These are phyloP conservation scores for Eucalyptus curtisii DNA, from an alignment of 345 rosid species.

Conservation along the genomic window DNA sequence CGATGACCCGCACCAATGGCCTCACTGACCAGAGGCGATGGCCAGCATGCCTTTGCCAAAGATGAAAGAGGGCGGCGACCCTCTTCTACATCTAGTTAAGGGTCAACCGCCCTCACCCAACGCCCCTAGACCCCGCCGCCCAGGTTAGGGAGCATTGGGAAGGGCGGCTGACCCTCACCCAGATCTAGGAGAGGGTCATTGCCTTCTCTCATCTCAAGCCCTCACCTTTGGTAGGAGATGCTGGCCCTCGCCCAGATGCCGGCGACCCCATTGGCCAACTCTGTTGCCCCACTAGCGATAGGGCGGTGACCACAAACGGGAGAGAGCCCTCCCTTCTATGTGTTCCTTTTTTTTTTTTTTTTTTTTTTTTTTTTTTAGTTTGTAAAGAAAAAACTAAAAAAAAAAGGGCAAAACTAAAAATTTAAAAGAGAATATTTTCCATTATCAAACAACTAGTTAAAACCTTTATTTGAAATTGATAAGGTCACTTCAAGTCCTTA, in stretches of 20 bases:
- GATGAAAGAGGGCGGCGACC: too few relatives aligned
- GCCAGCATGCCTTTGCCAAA: too few relatives aligned
- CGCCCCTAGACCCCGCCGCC: fast-evolving
- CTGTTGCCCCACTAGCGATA: fast-evolving
- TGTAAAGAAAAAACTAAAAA: fast-evolving
- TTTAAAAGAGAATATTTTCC: fast-evolving
- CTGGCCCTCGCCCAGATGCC: fast-evolving
- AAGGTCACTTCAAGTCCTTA: too few relatives aligned
- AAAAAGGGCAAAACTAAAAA: too few relatives aligned
- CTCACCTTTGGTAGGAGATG: fast-evolving
- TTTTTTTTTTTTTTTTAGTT: too few relatives aligned
- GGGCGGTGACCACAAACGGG: fast-evolving
- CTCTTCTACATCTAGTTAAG: too few relatives aligned
- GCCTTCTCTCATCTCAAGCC: too few relatives aligned
- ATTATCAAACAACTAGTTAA: too few relatives aligned
- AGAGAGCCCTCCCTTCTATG: fast-evolving
- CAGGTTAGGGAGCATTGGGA: too few relatives aligned
- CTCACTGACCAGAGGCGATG: fast-evolving
- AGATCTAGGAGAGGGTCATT: fast-evolving
- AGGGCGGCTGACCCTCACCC: fast-evolving
- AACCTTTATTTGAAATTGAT: too few relatives aligned
- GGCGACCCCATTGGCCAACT: fast-evolving
- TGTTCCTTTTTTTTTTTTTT: too few relatives aligned
- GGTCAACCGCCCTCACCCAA: fast-evolving
- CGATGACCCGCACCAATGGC: fast-evolving